Evolutionary conservation across 257 asterid genomes (phyloP), one percentile per base, ranked within the genome.

Genomic region (Petrea volubilis): DNA sequence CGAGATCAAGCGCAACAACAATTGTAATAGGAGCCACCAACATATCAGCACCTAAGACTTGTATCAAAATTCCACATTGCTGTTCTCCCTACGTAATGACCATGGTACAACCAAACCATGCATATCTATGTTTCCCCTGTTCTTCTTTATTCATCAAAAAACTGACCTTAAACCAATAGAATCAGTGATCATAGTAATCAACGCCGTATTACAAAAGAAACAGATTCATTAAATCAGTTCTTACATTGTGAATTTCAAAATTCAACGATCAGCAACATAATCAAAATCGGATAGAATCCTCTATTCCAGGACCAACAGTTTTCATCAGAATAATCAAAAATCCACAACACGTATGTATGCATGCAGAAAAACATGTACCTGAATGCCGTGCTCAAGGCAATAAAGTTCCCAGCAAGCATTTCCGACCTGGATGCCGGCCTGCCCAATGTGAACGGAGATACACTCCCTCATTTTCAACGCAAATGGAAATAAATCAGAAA

Each of bases 341-440:
- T 21, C 52, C 38, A 40, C 38, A 23, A 23, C 51, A 13, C 21
- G 5, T 11, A 31, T n/a, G 9, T 3, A 60, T n/a, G 7, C 28
- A 60, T 5, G 18, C 41, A 24, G 7, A 15, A 65, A 46, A 9
- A 44, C 4, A 29, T 20, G 25, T 53, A 72, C 81, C 81, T 72
- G 74, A 49, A 76, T 68, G 52, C 84, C 80, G 41, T 79, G 84
- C 62, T 79, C 84, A 25, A 79, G 78, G 78, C 80, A 79, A 38
- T 76, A 76, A 31, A 77, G 81, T 28, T 80, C 85, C 85, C 85
- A 80, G 72, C 85, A 80, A 4, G 82, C 72, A 73, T 80, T 80
- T 25, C 85, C 82, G 63, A 80, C 82, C 72, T 80, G 85, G 38
- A 80, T 73, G 10, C 85, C 82, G 69, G 85, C 85, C 74, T 80